Conservation (phyloP, 257 asterid genomes). For the Solanum medicagineum region DNA sequence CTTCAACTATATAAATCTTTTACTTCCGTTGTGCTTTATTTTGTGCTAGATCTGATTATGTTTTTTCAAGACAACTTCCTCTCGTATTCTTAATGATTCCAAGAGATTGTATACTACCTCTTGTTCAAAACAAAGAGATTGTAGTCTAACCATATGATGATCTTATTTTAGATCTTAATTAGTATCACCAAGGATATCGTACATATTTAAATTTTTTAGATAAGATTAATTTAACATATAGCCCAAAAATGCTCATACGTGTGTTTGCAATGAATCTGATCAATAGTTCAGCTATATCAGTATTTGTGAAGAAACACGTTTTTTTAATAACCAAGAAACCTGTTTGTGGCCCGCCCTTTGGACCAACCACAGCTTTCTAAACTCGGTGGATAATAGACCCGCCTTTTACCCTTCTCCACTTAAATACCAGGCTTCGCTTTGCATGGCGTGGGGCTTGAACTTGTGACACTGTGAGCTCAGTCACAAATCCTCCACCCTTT, state of each 20-base stretch:
- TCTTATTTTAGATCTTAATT: not conserved
- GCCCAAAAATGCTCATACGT: not conserved
- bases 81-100: not conserved
- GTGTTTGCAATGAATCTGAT: not conserved
- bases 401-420: no score
- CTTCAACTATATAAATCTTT: not conserved
- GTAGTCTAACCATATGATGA: not conserved
- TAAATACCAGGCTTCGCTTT: no score
- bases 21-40: not conserved
- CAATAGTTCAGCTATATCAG: not conserved
- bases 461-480: no score
- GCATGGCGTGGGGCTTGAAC: no score
- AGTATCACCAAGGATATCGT: not conserved
- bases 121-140: not conserved
- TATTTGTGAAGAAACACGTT: no score
- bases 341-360: no score
- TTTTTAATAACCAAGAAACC: no score
- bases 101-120: not conserved
- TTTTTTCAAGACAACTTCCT: not conserved
- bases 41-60: not conserved
- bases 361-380: no score
- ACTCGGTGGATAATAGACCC: no score
- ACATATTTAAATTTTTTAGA: not conserved
- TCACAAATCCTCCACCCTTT: no score
- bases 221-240: not conserved